Evolutionary conservation across 768 basidiomycete species (phyloP).

Genomic region (Mycena venus): DNA sequence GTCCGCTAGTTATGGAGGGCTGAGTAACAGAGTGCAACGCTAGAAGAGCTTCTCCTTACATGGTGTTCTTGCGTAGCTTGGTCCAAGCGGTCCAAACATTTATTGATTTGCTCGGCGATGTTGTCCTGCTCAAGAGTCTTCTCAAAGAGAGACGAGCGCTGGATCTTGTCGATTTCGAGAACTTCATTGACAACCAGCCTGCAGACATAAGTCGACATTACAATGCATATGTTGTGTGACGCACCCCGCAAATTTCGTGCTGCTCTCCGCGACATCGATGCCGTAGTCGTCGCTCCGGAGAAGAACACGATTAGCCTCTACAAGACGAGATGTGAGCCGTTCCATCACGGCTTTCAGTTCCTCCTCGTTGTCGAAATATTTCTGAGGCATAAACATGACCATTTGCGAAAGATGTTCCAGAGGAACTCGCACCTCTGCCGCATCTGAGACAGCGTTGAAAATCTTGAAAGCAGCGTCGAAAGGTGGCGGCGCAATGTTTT

Average conservation of each 20-base stretch:
- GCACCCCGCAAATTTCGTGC: not conserved
- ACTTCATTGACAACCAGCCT: conserved; percentile 5
- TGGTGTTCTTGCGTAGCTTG: conserved; percentile 2
- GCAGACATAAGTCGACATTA: not conserved
- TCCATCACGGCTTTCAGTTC: conserved; percentile 1
- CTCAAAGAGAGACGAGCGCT: not conserved
- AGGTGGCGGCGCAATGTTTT: not conserved
- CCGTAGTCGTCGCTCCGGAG: not conserved
- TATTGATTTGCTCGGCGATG: not conserved
- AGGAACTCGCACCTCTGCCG: not conserved
- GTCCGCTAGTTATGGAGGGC: not conserved
- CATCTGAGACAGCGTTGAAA: not conserved
- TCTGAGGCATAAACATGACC: not conserved
- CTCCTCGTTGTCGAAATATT: conserved; percentile 4
- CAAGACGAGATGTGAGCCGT: not conserved
- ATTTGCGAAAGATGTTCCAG: not conserved
- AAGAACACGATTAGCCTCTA: not conserved
- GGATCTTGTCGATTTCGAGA: not conserved
- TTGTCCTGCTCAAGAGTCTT: not conserved
- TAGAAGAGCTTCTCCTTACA: not conserved
- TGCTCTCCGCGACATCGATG: not conserved
- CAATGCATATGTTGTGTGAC: not conserved
- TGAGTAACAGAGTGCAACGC: not conserved
- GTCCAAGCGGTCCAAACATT: not conserved
- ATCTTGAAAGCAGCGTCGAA: not conserved